Evolutionary conservation across 768 basidiomycete genomes (phyloP).

Genomic region (Pleurotus cornucopiae): DNA sequence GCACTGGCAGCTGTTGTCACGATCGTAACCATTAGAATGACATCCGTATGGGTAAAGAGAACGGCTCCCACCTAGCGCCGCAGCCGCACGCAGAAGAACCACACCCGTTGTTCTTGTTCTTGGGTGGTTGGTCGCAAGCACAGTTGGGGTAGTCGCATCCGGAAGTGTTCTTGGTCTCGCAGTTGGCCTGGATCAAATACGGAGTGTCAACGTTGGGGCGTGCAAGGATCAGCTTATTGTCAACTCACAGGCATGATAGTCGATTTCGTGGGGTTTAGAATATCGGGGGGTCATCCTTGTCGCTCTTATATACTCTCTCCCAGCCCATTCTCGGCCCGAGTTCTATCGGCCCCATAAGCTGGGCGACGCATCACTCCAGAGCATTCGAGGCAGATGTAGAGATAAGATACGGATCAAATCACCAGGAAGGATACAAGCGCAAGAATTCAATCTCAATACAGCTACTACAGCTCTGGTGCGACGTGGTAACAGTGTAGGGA

Average conservation of each 20-base stretch:
- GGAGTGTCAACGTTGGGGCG: background rate
- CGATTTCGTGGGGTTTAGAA: background rate
- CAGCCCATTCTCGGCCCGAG: background rate
- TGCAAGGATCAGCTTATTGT: background rate
- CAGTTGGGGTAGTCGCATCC: slow-evolving; percentile 29
- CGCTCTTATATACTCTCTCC: background rate
- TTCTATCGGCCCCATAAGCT: background rate
- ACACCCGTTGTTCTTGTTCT: slow-evolving; percentile 22
- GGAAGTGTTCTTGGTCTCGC: slow-evolving; percentile 17
- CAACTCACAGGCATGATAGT: slow-evolving; percentile 1
- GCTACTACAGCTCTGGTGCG: too few species aligned
- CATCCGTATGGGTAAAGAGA: background rate
- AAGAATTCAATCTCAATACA: too few species aligned
- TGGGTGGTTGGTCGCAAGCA: slow-evolving; percentile 29
- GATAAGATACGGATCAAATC: background rate
- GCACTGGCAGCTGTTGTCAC: slow-evolving; percentile 24
- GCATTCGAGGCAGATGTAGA: background rate
- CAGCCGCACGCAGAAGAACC: slow-evolving; percentile 18
- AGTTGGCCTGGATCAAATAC: background rate
- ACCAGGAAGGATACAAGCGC: too few species aligned
- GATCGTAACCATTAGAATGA: too few species aligned
- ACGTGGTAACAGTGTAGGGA: too few species aligned
- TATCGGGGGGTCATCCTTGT: background rate
- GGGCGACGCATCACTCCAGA: background rate
- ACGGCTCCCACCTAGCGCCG: slow-evolving; percentile 12